Evolutionary conservation across 1,139 yeast species (phyloP).

Genomic region (Hansenula lynferdii): DNA sequence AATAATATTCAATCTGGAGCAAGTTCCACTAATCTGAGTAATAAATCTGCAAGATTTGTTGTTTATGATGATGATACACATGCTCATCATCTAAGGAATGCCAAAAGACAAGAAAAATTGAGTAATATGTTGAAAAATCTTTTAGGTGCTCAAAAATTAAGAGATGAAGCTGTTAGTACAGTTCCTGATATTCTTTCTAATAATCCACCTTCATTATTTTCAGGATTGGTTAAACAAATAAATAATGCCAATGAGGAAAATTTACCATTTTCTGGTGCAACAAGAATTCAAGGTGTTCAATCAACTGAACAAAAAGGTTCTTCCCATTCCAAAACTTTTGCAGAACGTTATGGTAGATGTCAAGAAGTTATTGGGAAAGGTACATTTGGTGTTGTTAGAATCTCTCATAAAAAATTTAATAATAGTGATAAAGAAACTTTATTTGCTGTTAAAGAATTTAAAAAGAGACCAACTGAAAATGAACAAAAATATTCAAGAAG

Average conservation of each 20-base stretch:
- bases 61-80: conserved; percentile 66
- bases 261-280: conserved; percentile 32
- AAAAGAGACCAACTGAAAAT: conserved; percentile 50
- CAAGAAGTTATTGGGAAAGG: conserved; percentile 83
- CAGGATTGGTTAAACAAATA: conserved; percentile 73
- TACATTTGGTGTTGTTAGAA: conserved; percentile 79
- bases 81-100: conserved; percentile 71
- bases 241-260: conserved; percentile 34
- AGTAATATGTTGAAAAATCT: conserved; percentile 84
- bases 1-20: conserved; percentile 4
- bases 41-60: conserved; percentile 33
- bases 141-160: conserved; percentile 71
- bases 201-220: conserved; percentile 74
- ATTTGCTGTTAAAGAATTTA: conserved; percentile 83
- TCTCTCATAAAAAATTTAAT: conserved; percentile 50
- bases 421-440: conserved; percentile 35
- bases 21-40: conserved; percentile 4
- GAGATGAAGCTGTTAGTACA: conserved; percentile 80
- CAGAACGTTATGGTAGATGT: conserved; percentile 73
- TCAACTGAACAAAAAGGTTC: background rate
- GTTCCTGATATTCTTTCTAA: conserved; percentile 62
- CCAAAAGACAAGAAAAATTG: conserved; percentile 84
- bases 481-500: conserved; percentile 61
- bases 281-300: conserved; percentile 14
- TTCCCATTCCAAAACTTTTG: conserved; percentile 30